Base-by-base conservation (phyloP, 805 yeast species). In the Metschnikowia orientalis region DNA sequence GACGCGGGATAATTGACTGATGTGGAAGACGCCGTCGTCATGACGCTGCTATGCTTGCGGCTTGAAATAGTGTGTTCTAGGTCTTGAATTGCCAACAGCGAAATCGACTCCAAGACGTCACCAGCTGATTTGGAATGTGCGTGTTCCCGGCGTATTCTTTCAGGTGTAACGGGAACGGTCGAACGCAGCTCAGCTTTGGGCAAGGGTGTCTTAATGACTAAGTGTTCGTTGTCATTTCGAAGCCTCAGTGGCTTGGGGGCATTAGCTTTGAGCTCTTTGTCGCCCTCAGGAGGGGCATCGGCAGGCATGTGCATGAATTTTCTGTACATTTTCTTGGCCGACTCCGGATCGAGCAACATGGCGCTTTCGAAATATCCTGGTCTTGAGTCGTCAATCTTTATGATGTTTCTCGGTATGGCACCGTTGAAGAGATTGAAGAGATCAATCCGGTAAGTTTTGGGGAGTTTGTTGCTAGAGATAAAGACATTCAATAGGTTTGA, bases 321-420 rank as follows among this genome's bases (percentile, higher is more conserved):
- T 37, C 67, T 67, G 34, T 72, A 58, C 25, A 57, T 58, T 44
- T 63, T 53, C 32, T 61, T 57, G 1, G 79, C 72, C 15, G 61
- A 59, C 40, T 70, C 75, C 2, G 68, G 57, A 41, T 74, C 80
- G 32, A 75, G 56, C 18, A 76, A 53, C 45, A 75, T 49, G 19
- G 81, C 70, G 13, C 73, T 64, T 53, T 76, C 82, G 54, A 76
- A 73, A 35, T 76, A 73, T 1, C 81, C 81, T 1, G 82, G 81
- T 33, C 71, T 53, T 3, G 80, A 73, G 26, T 78, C 81, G 49
- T 76, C 81, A 23, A 76, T 70, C 43, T 71, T 71, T 38, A 76
- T 48, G 6, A 48, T 48, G 41, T 73, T 73, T 15, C 61, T 59
- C 38, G 67, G 68, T 36, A 61, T 66, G 23, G 72, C 69, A 6